These are phyloP conservation scores for Phytophthora agathidicida DNA, from an alignment of 352 stramenopile genomes.

Conservation along the genomic window DNA sequence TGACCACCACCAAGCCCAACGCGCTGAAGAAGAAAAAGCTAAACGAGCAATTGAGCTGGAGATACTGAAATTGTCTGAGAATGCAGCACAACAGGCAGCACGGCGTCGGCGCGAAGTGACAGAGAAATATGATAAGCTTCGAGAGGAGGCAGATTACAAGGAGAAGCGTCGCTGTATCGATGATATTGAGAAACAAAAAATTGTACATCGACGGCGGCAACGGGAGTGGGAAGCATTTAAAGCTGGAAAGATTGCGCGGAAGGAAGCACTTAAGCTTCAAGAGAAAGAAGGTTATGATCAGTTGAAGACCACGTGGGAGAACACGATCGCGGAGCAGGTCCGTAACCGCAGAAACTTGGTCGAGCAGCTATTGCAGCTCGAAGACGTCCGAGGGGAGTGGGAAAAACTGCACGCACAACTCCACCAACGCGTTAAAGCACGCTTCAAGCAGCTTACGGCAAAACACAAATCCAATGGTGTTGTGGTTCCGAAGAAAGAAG, in stretches of 20 bases:
- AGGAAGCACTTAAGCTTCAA: conserved; percentile 49
- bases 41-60: conserved; percentile 42
- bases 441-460: conserved; percentile 40
- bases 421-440: conserved; percentile 33
- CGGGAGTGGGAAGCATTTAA: conserved; percentile 71
- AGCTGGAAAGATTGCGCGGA: conserved; percentile 33
- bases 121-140: conserved; percentile 56
- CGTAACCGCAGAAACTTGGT: conserved; percentile 39
- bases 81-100: conserved; percentile 36
- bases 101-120: conserved; percentile 52
- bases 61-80: conserved; percentile 46
- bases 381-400: conserved; percentile 57
- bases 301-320: conserved; percentile 54
- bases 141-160: conserved; percentile 51
- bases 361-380: conserved; percentile 53
- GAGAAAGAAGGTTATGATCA: conserved; percentile 40
- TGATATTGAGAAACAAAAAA: conserved; percentile 63
- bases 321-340: conserved; percentile 36
- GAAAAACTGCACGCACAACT: conserved; percentile 50
- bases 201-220: conserved; percentile 55
- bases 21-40: conserved; percentile 32
- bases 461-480: conserved; percentile 60
- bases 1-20: conserved; percentile 21
- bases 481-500: conserved; percentile 44
- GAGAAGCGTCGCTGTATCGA: conserved; percentile 57